A percentile compares a stretch with the other conserved stretches of the same genome.
These are phyloP conservation scores for Calonectria ilicicola DNA, from an alignment of 2,329 filamentous ascomycete genomes.

Conservation along the genomic window DNA sequence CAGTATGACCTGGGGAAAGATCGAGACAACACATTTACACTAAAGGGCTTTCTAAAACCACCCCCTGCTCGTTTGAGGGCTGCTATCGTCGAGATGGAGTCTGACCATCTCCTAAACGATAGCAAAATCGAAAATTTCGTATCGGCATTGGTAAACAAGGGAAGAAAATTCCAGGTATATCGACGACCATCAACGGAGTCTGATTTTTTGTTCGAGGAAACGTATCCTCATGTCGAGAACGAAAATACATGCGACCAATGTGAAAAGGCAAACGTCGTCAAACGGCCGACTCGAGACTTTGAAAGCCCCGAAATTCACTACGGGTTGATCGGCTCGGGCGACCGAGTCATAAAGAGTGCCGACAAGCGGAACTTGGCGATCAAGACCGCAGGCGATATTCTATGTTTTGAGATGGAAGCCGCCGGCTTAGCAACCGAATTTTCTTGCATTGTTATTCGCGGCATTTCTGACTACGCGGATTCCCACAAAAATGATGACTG, in stretches of 20 bases:
- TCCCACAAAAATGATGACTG: slow-evolving; percentile 40
- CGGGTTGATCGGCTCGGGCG: slow-evolving; percentile 31
- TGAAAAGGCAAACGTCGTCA: slow-evolving; percentile 4
- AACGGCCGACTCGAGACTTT: not conserved
- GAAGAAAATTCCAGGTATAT: slow-evolving; percentile 18
- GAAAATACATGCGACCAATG: not conserved
- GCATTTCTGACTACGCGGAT: slow-evolving; percentile 38
- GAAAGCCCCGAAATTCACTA: slow-evolving; percentile 25
- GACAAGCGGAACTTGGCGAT: not conserved
- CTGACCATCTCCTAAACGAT: slow-evolving; percentile 21
- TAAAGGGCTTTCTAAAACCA: slow-evolving; percentile 31
- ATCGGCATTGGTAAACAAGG: not conserved
- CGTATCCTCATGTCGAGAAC: slow-evolving; percentile 11
- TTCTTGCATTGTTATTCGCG: slow-evolving; percentile 34
- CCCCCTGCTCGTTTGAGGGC: slow-evolving; percentile 24
- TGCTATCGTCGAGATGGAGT: slow-evolving; percentile 30
- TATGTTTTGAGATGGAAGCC: slow-evolving; percentile 39
- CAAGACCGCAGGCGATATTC: not conserved
- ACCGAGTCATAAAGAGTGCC: slow-evolving; percentile 21
- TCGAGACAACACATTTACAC: slow-evolving; percentile 19
- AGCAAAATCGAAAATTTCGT: slow-evolving; percentile 28
- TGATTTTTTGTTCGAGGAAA: slow-evolving; percentile 29
- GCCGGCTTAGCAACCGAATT: slow-evolving; percentile 29
- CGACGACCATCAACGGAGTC: slow-evolving; percentile 7
- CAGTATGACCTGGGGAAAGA: slow-evolving; percentile 38